Percentiles rank a stretch among this genome's conserved stretches.
These are phyloP conservation scores for Haberlea rhodopensis DNA, from an alignment of 257 asterid genomes.

Conservation along the genomic window DNA sequence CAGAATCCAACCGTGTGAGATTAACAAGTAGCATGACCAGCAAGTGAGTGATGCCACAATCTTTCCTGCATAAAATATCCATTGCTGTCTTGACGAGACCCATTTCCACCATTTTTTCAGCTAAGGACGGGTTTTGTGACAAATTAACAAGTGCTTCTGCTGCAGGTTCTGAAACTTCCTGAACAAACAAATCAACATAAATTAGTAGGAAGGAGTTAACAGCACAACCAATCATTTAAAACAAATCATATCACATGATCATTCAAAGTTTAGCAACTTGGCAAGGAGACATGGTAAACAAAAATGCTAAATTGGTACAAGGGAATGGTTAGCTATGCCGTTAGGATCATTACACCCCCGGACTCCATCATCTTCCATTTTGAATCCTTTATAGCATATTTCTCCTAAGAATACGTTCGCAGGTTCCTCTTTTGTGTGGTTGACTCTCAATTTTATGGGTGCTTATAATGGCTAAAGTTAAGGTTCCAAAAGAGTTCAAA, in stretches of 20 bases:
- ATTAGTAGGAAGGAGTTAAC: slow-evolving; percentile 12
- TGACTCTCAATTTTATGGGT: background rate
- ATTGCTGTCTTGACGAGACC: slow-evolving; percentile 51
- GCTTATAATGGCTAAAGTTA: background rate
- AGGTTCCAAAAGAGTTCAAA: background rate
- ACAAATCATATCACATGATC: background rate
- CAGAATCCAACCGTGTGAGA: slow-evolving; percentile 81
- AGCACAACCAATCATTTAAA: background rate
- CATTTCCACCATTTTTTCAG: slow-evolving; percentile 65
- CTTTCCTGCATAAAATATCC: slow-evolving; percentile 65
- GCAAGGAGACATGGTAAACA: background rate
- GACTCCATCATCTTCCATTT: background rate
- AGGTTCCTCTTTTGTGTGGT: background rate
- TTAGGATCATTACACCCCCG: background rate
- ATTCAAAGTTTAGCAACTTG: background rate
- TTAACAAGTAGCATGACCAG: slow-evolving; percentile 91
- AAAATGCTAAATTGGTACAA: background rate
- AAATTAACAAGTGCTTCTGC: slow-evolving; percentile 89
- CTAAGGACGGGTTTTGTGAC: slow-evolving; percentile 65
- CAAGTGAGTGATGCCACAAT: slow-evolving; percentile 52
- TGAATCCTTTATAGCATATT: background rate
- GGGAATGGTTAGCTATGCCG: background rate
- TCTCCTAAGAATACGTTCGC: background rate
- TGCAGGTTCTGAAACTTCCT: slow-evolving; percentile 94
- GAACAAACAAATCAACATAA: slow-evolving; percentile 29